A percentile compares a stretch with the other conserved stretches of the same genome.
These are phyloP conservation scores for Eimeria falciformis DNA, from an alignment of 169 alveolate species.

Conservation along the genomic window DNA sequence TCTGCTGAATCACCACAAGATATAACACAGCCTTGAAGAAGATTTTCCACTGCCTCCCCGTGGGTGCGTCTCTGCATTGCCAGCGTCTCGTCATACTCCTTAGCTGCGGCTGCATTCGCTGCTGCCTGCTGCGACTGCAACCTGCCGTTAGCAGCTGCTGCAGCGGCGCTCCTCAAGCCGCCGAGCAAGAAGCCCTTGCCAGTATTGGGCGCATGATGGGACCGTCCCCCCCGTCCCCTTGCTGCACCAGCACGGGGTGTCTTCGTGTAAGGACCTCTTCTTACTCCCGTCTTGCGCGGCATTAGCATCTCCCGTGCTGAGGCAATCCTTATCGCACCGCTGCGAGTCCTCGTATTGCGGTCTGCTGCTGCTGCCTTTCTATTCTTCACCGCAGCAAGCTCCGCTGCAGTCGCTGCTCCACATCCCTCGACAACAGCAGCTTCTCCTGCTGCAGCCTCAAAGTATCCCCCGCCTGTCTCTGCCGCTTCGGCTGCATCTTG, in stretches of 20 bases:
- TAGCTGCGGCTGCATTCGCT: slow-evolving; percentile 37
- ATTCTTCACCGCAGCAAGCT: background rate
- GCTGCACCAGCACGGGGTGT: slow-evolving; percentile 39
- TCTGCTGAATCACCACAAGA: slow-evolving; percentile 21
- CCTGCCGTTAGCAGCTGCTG: background rate
- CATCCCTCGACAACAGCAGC: slow-evolving; percentile 29
- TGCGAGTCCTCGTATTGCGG: slow-evolving; percentile 66
- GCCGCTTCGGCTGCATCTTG: slow-evolving; percentile 39
- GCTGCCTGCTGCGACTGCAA: slow-evolving; percentile 25
- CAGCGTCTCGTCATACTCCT: slow-evolving; percentile 35
- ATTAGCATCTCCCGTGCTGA: slow-evolving; percentile 56
- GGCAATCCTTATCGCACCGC: slow-evolving; percentile 42
- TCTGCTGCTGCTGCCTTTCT: slow-evolving; percentile 65
- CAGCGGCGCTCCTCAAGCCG: slow-evolving; percentile 7
- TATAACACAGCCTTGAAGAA: slow-evolving; percentile 17
- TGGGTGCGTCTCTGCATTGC: slow-evolving; percentile 60
- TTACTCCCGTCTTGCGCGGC: slow-evolving; percentile 19
- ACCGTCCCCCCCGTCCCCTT: slow-evolving; percentile 36
- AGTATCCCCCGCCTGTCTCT: background rate
- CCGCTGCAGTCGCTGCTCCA: background rate
- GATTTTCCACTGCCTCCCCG: slow-evolving; percentile 37
- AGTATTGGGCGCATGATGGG: background rate
- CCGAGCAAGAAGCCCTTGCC: slow-evolving; percentile 16
- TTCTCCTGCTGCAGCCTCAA: slow-evolving; percentile 17
- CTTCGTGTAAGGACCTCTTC: slow-evolving; percentile 45